Conservation (phyloP, 352 stramenopile genomes). For the Globisporangium spiculum region DNA sequence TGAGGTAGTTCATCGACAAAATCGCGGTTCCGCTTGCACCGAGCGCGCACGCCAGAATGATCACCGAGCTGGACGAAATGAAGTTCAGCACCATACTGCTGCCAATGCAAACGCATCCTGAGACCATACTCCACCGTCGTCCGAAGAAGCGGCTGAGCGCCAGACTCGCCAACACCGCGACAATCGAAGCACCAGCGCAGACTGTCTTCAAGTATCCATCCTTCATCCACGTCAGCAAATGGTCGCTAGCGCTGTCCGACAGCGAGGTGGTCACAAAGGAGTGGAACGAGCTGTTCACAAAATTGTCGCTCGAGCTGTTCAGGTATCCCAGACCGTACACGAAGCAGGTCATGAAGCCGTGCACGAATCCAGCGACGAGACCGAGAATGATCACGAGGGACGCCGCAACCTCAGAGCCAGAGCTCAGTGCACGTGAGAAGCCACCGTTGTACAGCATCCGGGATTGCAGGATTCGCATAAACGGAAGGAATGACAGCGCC, state of each 20-base stretch:
- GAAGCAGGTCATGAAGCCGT: slow-evolving; percentile 74
- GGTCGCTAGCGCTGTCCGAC: slow-evolving; percentile 24
- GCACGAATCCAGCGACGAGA: slow-evolving; percentile 71
- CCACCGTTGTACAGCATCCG: slow-evolving; percentile 87
- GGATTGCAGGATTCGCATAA: slow-evolving; percentile 85
- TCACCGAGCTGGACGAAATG: slow-evolving; percentile 42
- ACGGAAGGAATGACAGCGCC: slow-evolving; percentile 71
- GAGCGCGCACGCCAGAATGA: slow-evolving; percentile 54
- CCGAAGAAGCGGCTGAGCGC: slow-evolving; percentile 58
- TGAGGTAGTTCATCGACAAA: slow-evolving; percentile 67
- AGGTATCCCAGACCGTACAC: slow-evolving; percentile 68
- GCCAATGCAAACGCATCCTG: slow-evolving; percentile 49
- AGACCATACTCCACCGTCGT: slow-evolving; percentile 56
- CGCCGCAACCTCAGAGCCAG: slow-evolving; percentile 76
- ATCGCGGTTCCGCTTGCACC: slow-evolving; percentile 60
- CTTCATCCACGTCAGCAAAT: slow-evolving; percentile 48
- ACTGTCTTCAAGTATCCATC: slow-evolving; percentile 56
- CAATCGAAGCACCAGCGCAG: slow-evolving; percentile 48
- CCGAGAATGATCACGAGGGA: slow-evolving; percentile 78
- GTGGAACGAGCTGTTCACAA: slow-evolving; percentile 77
- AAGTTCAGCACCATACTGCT: slow-evolving; percentile 58
- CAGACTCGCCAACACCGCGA: slow-evolving; percentile 48
- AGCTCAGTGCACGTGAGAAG: slow-evolving; percentile 75
- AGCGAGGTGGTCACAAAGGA: slow-evolving; percentile 52
- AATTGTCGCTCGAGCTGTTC: slow-evolving; percentile 67